Evolutionary conservation across 1,139 yeast species (phyloP), one percentile per base, ranked within the genome.

Genomic region (Nakaseomyces nivariensis): DNA sequence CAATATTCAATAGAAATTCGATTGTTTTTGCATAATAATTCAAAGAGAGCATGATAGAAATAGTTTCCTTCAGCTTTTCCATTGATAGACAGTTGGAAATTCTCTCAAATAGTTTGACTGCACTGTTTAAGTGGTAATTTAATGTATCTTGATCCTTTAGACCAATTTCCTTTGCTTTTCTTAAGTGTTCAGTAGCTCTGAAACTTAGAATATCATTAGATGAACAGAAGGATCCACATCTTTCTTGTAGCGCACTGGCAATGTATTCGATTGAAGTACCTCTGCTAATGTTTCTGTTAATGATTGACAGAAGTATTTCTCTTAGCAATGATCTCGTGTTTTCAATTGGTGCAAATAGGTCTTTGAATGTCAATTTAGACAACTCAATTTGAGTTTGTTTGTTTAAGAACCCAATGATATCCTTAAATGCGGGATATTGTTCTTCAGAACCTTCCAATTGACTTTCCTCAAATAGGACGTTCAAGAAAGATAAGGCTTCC

Each of bases 181-280:
- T 85, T 59, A 94, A 72, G 63, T 85, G 88, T 64, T 94, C 98
- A 59, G 89, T 81, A 0, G 97, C 98, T 67, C 92, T 86, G 72
- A 90, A 94, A 26, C 94, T 86, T 53, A 89, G 76, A 32, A 92
- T 97, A 68, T 94, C 98, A 59, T 86, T 88, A 9, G 95, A 81
- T 0, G 97, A 88, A 62, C 97, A 94, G 67, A 89, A 94, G 1
- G 96, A 83, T 1, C 96, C 96, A 72, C 98, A 94, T 56, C 95
- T 82, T 49, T 87, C 94, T 67, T 92, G 96, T 49, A 94, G 72
- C 1, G 94, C 82, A 33, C 83, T 80, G 1, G 97, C 95, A 51
- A 92, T 88, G 49, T 84, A 75, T 63, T 92, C 98, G 48, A 94
- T 92, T 0, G 95, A 85, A 2, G 89, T 94, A n/a, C 98, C 98